Percentiles rank a stretch among this genome's conserved stretches.
Conservation (phyloP, 805 yeast species). For the Kregervanrija fluxuum region DNA sequence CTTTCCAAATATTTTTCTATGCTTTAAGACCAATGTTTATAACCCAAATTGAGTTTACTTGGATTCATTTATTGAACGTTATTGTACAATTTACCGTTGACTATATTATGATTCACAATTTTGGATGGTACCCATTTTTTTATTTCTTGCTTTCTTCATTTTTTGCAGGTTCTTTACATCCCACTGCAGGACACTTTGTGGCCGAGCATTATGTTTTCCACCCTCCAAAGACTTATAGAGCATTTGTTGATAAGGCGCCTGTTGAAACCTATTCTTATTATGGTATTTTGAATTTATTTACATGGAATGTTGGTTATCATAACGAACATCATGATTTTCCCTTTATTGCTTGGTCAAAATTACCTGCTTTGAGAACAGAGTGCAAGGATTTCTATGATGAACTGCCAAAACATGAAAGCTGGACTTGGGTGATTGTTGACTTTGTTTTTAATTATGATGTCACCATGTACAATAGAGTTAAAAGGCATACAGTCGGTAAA, state of each 20-base stretch:
- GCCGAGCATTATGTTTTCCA: conserved; percentile 86
- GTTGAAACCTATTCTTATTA: conserved; percentile 85
- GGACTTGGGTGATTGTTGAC: conserved; percentile 71
- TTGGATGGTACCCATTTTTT: conserved; percentile 58
- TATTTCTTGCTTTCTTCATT: conserved; percentile 74
- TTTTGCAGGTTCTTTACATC: conserved; percentile 87
- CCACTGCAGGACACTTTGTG: conserved; percentile 91
- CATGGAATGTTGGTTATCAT: conserved; percentile 93
- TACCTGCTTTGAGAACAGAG: conserved; percentile 54
- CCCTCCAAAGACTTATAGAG: conserved; percentile 34
- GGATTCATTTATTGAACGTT: conserved; percentile 65
- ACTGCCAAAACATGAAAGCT: conserved; percentile 67
- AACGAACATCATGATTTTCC: conserved; percentile 97
- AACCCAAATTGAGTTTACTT: conserved; percentile 66
- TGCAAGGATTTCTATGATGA: conserved; percentile 81
- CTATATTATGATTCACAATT: conserved; percentile 42
- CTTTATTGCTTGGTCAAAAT: conserved; percentile 80
- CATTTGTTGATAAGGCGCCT: conserved; percentile 41
- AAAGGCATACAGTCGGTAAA: conserved; percentile 39
- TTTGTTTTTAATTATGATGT: conserved; percentile 65
- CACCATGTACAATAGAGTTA: conserved; percentile 74
- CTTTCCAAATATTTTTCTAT: conserved; percentile 82
- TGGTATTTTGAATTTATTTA: conserved; percentile 67
- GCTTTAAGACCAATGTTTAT: conserved; percentile 87
- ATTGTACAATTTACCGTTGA: conserved; percentile 56